Evolutionary conservation across 2,329 filamentous ascomycete genomes (phyloP).

Genomic region (Sodiomyces alkalinus): DNA sequence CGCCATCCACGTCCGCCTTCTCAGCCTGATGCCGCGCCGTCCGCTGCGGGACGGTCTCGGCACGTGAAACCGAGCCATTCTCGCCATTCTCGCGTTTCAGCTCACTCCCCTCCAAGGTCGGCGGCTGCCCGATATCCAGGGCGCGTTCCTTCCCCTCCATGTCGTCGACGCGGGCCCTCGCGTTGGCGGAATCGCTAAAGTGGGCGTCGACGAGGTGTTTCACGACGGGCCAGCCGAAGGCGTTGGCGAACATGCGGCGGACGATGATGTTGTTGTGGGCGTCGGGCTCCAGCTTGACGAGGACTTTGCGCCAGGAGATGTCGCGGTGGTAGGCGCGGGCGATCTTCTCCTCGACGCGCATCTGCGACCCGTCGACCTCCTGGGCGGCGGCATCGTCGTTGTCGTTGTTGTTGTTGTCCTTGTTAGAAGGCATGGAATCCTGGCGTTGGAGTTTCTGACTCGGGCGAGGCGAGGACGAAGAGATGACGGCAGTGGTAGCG

Average conservation of each 20-base stretch:
- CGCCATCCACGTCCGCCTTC: neutral
- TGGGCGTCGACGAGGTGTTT: conserved; percentile 92
- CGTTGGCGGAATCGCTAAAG: conserved; percentile 61
- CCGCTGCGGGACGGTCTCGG: conserved; percentile 1
- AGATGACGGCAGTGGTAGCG: too few species aligned
- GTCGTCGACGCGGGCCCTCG: conserved; percentile 50
- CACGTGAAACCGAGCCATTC: too few species aligned
- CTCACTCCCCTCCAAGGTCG: conserved; percentile 51
- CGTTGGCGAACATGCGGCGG: conserved; percentile 89
- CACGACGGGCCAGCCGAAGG: conserved; percentile 92
- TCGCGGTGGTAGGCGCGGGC: conserved; percentile 87
- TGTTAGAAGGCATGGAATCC: conserved; percentile 26
- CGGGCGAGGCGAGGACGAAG: conserved; percentile 7
- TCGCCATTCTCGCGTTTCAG: conserved; percentile 24
- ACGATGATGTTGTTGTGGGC: conserved; percentile 98
- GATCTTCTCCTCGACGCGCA: conserved; percentile 96
- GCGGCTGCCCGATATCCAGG: conserved; percentile 37
- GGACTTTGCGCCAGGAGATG: conserved; percentile 88
- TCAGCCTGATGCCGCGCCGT: neutral
- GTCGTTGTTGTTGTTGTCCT: conserved; percentile 32
- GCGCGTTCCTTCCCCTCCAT: conserved; percentile 57
- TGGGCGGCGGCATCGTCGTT: conserved; percentile 17
- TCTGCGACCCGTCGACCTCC: conserved; percentile 42
- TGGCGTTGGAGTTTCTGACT: conserved; percentile 21
- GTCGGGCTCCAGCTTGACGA: conserved; percentile 89